A percentile compares a stretch with the other conserved stretches of the same genome.
phyloP scores from a whole-genome alignment of 2,329 filamentous ascomycete genomes.

The Cladosporium sp. region DNA sequence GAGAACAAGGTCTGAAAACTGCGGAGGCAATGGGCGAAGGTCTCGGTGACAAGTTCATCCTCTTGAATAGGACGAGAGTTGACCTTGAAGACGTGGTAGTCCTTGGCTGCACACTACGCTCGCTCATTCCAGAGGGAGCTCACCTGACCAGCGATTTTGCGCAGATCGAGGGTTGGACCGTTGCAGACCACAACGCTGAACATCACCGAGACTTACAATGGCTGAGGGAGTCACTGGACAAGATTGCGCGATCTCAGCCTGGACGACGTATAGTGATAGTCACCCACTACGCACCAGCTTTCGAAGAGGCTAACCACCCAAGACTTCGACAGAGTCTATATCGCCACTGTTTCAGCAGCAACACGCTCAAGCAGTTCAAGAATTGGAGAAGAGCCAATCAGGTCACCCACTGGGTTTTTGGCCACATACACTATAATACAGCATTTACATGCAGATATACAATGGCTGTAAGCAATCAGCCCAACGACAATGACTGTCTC shows the following conservation, averaged over 20 bases:
- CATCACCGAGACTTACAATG: not conserved
- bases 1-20: slow-evolving; percentile 38
- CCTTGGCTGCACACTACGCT: not conserved
- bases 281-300: not conserved
- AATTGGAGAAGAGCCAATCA: not conserved
- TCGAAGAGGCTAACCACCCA: not conserved
- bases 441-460: not conserved
- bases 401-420: not conserved
- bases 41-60: not conserved
- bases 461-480: not conserved
- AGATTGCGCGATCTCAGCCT: not conserved
- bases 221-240: not conserved
- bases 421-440: not conserved
- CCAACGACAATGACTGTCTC: not conserved
- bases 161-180: not conserved
- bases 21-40: not conserved
- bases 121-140: not conserved
- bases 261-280: not conserved
- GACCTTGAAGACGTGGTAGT: not conserved
- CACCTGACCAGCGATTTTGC: not conserved
- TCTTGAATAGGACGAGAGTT: not conserved
- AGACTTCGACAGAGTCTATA: not conserved
- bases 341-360: not conserved
- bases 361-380: not conserved
- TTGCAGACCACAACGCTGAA: not conserved